Base-by-base conservation (phyloP, 805 yeast genomes). In the Scheffersomyces amazonensis region DNA sequence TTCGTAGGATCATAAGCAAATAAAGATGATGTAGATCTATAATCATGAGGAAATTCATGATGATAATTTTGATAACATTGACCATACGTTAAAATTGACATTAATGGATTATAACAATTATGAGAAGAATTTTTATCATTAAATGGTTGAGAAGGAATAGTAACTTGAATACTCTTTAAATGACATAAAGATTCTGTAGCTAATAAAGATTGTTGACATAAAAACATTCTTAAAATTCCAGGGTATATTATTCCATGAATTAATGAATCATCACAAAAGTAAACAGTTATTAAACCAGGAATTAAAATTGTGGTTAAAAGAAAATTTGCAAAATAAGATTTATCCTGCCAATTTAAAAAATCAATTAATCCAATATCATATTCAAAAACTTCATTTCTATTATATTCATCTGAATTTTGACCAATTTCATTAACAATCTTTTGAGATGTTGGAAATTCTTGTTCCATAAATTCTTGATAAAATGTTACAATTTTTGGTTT, bases 31-130 rank as follows among this genome's bases (percentile, higher is more conserved):
- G 89, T 87, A 48, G 81, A 81, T 44, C 96, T 73, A 64, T 83
- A 89, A 62, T 90, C 97, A 46, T 84, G 81, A 5, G 96, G 96
- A 62, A 90, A 90, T 64, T 88, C 96, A 66, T 91, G 96, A 66
- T 90, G 98, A 67, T 85, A 91, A 64, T 89, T 90, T 61, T 88
- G 95, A 62, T 80, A 80, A 4, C 95, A 91, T 64, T 90, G 96
- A 10, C 98, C 98, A 54, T 84, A 80, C 0, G 96, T 83, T 12
- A 87, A 69, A 12, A 79, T 54, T 16, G 81, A 80, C 18, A 81
- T 74, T 34, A 78, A 58, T 13, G 81, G 78, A 54, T 69, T 69
- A 36, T 55, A 49, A 73, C 88, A 69, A 78, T 86, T 55, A 76
- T 74, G 50, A 80, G 91, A 41, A n/a, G 95, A 78, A 51, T 84